A percentile compares a stretch with the other conserved stretches of the same genome.
Evolutionary conservation across 805 yeast genomes (phyloP).

Genomic region (Brettanomyces sp.): DNA sequence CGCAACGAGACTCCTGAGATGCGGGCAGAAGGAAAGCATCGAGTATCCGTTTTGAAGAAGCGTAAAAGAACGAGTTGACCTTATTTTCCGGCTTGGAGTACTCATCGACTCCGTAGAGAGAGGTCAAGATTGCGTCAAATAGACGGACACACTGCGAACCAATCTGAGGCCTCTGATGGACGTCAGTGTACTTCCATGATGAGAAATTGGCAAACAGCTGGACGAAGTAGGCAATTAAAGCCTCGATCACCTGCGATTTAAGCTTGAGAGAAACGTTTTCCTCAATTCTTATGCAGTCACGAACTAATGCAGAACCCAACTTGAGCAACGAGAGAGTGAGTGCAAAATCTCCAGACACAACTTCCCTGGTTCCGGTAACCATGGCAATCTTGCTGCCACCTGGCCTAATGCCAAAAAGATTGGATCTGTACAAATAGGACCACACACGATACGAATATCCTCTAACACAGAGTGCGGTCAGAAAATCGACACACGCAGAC

Average conservation of each 20-base stretch:
- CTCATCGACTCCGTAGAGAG: conserved; percentile 47
- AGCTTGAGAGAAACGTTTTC: conserved; percentile 29
- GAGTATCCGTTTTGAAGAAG: conserved; percentile 41
- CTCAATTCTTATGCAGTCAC: conserved; percentile 35
- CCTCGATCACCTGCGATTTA: conserved; percentile 47
- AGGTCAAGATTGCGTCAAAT: conserved; percentile 44
- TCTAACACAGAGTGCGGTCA: conserved; percentile 34
- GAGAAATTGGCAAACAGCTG: conserved; percentile 65
- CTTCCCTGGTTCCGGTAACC: conserved; percentile 64
- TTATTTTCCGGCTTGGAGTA: conserved; percentile 25
- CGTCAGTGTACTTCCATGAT: conserved; percentile 55
- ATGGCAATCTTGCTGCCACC: conserved; percentile 56
- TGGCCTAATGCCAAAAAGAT: conserved; percentile 50
- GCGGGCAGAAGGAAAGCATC: conserved; percentile 46
- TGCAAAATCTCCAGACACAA: conserved; percentile 54
- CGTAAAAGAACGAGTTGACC: conserved; percentile 41
- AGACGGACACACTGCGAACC: conserved; percentile 46
- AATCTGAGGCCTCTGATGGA: conserved; percentile 50
- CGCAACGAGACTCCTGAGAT: conserved; percentile 42
- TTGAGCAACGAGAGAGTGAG: conserved; percentile 56
- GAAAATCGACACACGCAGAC: conserved; percentile 37
- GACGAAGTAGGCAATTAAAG: conserved; percentile 47
- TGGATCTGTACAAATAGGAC: conserved; percentile 65
- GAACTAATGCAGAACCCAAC: conserved; percentile 43
- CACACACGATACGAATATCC: conserved; percentile 62